Percentiles rank a stretch among this genome's conserved stretches.
These are phyloP conservation scores for Daldinia caldariorum DNA, from an alignment of 495 filamentous ascomycete species.

Conservation along the genomic window DNA sequence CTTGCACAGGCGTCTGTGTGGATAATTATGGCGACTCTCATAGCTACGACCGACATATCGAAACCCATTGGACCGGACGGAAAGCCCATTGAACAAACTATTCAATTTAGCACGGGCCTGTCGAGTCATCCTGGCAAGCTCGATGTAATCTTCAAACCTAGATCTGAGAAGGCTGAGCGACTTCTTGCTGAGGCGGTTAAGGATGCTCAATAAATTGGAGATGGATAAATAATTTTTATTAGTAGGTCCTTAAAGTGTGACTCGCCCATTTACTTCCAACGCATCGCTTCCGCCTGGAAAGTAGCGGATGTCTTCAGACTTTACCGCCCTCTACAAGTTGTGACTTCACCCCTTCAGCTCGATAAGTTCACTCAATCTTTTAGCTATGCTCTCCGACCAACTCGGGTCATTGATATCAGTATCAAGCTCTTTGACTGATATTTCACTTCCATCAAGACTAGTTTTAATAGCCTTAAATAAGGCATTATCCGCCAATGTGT, in stretches of 20 bases:
- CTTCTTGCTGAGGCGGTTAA: constrained; percentile 30
- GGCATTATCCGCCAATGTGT: constrained; percentile 49
- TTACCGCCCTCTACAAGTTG: neutral
- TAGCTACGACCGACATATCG: constrained; percentile 41
- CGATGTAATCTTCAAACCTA: constrained; percentile 38
- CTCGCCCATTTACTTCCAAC: too few relatives aligned
- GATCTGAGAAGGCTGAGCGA: constrained; percentile 34
- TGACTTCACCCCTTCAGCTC: constrained; percentile 8
- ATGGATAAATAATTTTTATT: neutral
- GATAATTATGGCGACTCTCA: constrained; percentile 43
- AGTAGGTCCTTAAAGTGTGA: neutral
- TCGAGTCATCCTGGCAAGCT: constrained; percentile 41
- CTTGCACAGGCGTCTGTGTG: constrained; percentile 44
- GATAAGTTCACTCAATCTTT: constrained; percentile 35
- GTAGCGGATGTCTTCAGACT: neutral
- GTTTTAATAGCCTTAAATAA: constrained; percentile 57
- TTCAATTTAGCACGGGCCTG: constrained; percentile 40
- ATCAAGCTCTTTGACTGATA: constrained; percentile 51
- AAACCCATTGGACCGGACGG: constrained; percentile 40
- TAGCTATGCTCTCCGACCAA: constrained; percentile 54
- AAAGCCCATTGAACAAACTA: constrained; percentile 35
- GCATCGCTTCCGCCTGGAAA: neutral
- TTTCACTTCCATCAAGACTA: constrained; percentile 47
- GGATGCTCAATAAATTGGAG: constrained; percentile 19
- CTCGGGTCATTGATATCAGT: constrained; percentile 53